phyloP scores from a whole-genome alignment of 805 yeast genomes.

The Barnettozyma pratensis region DNA sequence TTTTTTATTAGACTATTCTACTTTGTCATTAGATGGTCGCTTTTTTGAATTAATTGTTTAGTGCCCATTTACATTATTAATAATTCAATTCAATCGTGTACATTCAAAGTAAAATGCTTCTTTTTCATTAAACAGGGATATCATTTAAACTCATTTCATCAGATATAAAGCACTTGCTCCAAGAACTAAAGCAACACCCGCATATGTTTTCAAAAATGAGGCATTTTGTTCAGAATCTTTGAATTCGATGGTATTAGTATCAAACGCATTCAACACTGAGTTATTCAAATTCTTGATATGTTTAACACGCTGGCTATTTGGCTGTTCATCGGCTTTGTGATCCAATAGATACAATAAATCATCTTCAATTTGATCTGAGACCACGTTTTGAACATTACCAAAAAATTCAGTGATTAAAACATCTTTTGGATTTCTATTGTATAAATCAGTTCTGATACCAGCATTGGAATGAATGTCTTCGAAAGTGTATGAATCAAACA shows the following conservation, averaged over 20 bases:
- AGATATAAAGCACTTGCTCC: neutral
- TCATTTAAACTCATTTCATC: neutral
- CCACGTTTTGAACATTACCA: constrained; percentile 82
- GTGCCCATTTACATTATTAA: too few species aligned
- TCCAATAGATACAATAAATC: constrained; percentile 29
- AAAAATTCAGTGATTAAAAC: constrained; percentile 89
- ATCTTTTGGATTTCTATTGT: constrained; percentile 55
- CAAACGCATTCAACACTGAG: constrained; percentile 15
- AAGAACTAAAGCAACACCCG: constrained; percentile 1
- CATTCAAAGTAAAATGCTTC: too few species aligned
- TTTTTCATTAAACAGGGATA: neutral
- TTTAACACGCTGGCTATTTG: neutral
- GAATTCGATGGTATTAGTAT: constrained; percentile 13
- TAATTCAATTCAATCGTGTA: too few species aligned
- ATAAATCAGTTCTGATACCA: constrained; percentile 85
- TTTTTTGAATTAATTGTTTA: neutral
- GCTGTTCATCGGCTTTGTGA: constrained; percentile 6
- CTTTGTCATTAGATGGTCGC: neutral
- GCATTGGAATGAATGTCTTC: constrained; percentile 87
- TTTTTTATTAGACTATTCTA: neutral
- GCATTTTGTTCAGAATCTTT: neutral
- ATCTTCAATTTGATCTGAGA: constrained; percentile 54
- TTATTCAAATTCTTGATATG: constrained; percentile 10
- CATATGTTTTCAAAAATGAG: constrained; percentile 3
- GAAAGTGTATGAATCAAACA: constrained; percentile 79